phyloP scores from a whole-genome alignment of 345 rosid genomes.

The Eucalyptus viminalis region DNA sequence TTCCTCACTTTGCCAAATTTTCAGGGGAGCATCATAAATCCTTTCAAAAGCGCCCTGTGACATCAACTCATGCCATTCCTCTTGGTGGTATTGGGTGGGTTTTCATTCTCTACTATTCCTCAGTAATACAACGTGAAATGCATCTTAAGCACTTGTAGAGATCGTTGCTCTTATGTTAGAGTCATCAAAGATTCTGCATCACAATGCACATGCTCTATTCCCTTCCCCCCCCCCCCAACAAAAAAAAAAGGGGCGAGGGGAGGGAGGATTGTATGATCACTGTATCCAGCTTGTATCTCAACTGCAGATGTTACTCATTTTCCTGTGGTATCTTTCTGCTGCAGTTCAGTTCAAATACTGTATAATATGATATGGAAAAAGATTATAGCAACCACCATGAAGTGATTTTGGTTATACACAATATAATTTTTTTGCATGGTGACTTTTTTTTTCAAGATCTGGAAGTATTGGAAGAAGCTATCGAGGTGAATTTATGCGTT shows the following conservation, averaged over 20 bases:
- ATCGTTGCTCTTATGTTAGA: background rate
- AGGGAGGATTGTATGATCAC: background rate
- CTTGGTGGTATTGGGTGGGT: conserved; percentile 85
- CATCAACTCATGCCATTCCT: conserved; percentile 72
- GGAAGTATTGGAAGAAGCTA: conserved; percentile 94
- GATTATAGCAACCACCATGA: background rate
- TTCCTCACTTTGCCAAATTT: background rate
- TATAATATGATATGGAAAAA: background rate
- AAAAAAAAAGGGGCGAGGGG: background rate
- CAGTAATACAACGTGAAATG: background rate
- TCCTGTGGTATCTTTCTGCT: background rate
- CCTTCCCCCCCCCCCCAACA: too few species aligned
- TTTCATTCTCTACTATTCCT: background rate
- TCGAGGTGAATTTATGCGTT: conserved; percentile 84
- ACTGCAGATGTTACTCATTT: background rate
- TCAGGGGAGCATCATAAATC: conserved; percentile 47
- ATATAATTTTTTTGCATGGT: background rate
- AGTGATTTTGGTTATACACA: background rate
- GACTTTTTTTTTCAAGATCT: conserved; percentile 16
- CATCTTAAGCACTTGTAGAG: background rate
- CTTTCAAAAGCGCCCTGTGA: conserved; percentile 42
- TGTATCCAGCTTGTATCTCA: background rate
- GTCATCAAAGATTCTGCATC: background rate
- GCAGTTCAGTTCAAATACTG: background rate
- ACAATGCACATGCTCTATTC: background rate